Conservation (phyloP, 805 yeast species). For the Suhomyces emberorum region DNA sequence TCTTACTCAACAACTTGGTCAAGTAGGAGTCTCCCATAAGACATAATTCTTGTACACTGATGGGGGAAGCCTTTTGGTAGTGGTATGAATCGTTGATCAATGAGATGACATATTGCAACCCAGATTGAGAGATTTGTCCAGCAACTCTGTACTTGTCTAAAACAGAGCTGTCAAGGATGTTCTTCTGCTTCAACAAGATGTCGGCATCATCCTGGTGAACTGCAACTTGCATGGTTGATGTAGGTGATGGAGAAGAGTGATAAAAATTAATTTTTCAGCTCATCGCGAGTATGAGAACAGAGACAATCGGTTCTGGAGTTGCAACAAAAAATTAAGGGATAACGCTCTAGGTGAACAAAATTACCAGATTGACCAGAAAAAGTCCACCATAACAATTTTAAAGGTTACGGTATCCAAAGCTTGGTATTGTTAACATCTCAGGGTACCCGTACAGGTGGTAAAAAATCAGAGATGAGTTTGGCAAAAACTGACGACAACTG, state of each 20-base stretch:
- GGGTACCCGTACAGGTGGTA: too few species aligned
- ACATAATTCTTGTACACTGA: constrained; percentile 70
- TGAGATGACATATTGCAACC: constrained; percentile 60
- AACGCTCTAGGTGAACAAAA: too few species aligned
- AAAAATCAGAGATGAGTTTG: too few species aligned
- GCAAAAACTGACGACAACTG: constrained; percentile 57
- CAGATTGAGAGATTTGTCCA: constrained; percentile 85
- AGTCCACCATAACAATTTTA: too few species aligned
- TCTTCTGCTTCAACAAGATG: constrained; percentile 66
- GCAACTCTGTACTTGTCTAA: constrained; percentile 84
- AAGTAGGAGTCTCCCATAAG: constrained; percentile 76
- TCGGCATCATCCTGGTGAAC: constrained; percentile 73
- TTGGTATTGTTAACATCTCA: too few species aligned
- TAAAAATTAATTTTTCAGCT: constrained; percentile 2
- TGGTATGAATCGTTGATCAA: constrained; percentile 77
- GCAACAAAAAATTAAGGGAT: too few species aligned
- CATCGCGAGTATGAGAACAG: constrained; percentile 1
- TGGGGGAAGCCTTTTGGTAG: constrained; percentile 41
- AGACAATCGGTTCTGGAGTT: too few species aligned
- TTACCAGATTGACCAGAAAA: too few species aligned
- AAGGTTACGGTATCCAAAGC: too few species aligned
- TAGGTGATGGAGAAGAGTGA: constrained; percentile 2
- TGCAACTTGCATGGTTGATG: constrained; percentile 60
- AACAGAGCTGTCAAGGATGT: constrained; percentile 57
- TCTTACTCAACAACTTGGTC: constrained; percentile 53